phyloP scores from a whole-genome alignment of 2,329 filamentous ascomycete species.

The Cordyceps cicadae region DNA sequence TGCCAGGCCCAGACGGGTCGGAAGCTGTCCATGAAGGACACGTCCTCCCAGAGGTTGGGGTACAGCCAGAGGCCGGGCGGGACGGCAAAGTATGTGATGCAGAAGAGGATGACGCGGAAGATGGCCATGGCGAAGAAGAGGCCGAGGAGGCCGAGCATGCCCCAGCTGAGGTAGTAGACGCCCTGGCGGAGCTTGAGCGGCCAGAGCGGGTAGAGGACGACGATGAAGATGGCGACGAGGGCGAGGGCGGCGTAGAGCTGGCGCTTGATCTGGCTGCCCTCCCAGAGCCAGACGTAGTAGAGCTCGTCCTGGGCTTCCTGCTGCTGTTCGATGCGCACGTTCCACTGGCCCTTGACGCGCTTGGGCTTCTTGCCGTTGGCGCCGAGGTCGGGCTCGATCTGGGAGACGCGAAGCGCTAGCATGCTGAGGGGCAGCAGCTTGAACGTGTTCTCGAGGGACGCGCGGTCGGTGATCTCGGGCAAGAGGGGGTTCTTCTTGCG shows the following conservation, averaged over 20 bases:
- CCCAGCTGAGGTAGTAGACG: slow-evolving; percentile 96
- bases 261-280: slow-evolving; percentile 87
- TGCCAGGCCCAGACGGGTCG: slow-evolving; percentile 97
- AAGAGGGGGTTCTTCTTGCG: slow-evolving; percentile 82
- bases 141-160: slow-evolving; percentile 78
- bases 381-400: slow-evolving; percentile 62
- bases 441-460: slow-evolving; percentile 85
- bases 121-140: slow-evolving; percentile 98
- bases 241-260: slow-evolving; percentile 84
- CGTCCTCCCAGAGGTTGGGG: slow-evolving; percentile 96
- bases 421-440: slow-evolving; percentile 92
- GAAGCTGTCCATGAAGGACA: slow-evolving; percentile 97
- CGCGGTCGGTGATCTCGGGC: slow-evolving; percentile 78
- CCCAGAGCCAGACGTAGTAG: slow-evolving; percentile 96
- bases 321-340: slow-evolving; percentile 88
- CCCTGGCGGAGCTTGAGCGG: slow-evolving; percentile 82
- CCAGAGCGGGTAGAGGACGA: slow-evolving; percentile 96
- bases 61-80: slow-evolving; percentile 95
- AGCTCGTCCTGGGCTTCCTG: slow-evolving; percentile 80
- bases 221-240: slow-evolving; percentile 71
- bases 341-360: slow-evolving; percentile 93
- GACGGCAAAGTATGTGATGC: slow-evolving; percentile 76
- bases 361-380: slow-evolving; percentile 62
- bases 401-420: slow-evolving; percentile 80
- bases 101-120: slow-evolving; percentile 90